Evolutionary conservation across 1,284 basidiomycete genomes (phyloP).

Genomic region (Pseudozyma sp.): DNA sequence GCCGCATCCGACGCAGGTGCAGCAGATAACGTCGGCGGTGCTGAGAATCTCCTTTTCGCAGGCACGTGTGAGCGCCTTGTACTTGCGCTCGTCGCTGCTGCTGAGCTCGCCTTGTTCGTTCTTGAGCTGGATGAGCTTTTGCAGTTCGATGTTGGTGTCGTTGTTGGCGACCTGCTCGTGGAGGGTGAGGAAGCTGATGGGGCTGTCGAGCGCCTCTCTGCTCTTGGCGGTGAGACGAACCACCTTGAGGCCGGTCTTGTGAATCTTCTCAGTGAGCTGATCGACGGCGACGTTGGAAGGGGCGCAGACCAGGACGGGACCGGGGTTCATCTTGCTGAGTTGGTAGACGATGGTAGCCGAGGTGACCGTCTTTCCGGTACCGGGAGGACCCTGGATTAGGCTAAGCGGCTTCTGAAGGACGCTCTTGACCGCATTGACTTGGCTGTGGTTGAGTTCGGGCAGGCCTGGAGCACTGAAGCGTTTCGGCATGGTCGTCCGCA

Average conservation of each 20-base stretch:
- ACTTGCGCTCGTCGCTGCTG: constrained; percentile 95
- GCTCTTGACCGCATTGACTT: constrained; percentile 99
- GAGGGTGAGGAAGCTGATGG: constrained; percentile 90
- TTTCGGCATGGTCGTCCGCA: constrained; percentile 89
- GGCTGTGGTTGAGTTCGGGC: constrained; percentile 97
- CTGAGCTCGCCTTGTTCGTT: constrained; percentile 96
- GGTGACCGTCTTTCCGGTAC: constrained; percentile 98
- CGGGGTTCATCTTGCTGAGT: constrained; percentile 98
- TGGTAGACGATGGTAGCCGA: constrained; percentile 99
- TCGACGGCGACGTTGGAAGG: constrained; percentile 99
- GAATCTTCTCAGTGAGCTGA: constrained; percentile 98
- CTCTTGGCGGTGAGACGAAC: constrained; percentile 97
- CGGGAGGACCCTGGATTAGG: constrained; percentile 93
- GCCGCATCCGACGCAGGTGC: constrained; percentile 96
- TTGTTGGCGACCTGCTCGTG: constrained; percentile 98
- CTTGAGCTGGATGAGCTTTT: constrained; percentile 97
- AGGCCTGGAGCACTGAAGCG: constrained; percentile 95
- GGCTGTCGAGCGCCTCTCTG: constrained; percentile 94
- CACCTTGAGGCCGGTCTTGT: constrained; percentile 94
- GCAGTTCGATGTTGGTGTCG: constrained; percentile 79
- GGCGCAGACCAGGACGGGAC: constrained; percentile 97
- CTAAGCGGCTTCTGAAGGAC: constrained; percentile 98
- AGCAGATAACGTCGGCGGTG: constrained; percentile 97
- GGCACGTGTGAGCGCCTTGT: constrained; percentile 91
- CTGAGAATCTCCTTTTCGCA: constrained; percentile 97